Base-by-base conservation (phyloP, 75 land plant genomes). In the Larix kaempferi region DNA sequence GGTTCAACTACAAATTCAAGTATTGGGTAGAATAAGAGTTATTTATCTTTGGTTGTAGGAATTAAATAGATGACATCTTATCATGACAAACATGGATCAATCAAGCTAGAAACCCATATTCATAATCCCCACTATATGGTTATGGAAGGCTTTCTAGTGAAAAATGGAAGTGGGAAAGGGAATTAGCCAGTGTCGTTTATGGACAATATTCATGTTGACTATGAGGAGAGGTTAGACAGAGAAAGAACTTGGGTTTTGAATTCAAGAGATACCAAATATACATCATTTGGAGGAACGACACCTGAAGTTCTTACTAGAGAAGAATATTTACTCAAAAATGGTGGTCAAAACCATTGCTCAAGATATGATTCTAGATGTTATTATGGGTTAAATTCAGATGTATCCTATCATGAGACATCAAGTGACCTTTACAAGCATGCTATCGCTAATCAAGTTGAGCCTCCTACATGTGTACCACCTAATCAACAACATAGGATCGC, bases 201-300 rank as follows among this genome's bases (percentile, higher is more conserved):
- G 22, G 56, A 72, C 5, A 7, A 49, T 4, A 26, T 52, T 22
- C 54, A 72, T 52, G 44, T n/a, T 10, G 74, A 22, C 27, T 72
- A 72, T 52, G n/a, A 41, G 17, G 27, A 72, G 11, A 72, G 56
- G 17, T 15, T 72, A 23, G 74, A 72, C 22, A 72, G 41, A 52
- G 56, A 55, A 72, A 72, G 74, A 12, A 54, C 54, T 41, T 72
- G 74, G 74, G 74, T 71, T 41, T 19, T 72, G 74, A 23, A 52
- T 0, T 52, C 56, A 10, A 72, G 74, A 52, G 56, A 72, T 44
- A 4, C 56, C 13, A 44, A 17, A 22, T 21, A n/a, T 41, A 25
- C 8, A 3, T 55, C 74, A 41, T 22, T 49, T 17, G 74, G 5
- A 11, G 56, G 2, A 72, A 54, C 14, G 22, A 12, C 56, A n/a